These are phyloP conservation scores for Drosera spatulata DNA, from an alignment of 179 eudicot species.

Conservation along the genomic window DNA sequence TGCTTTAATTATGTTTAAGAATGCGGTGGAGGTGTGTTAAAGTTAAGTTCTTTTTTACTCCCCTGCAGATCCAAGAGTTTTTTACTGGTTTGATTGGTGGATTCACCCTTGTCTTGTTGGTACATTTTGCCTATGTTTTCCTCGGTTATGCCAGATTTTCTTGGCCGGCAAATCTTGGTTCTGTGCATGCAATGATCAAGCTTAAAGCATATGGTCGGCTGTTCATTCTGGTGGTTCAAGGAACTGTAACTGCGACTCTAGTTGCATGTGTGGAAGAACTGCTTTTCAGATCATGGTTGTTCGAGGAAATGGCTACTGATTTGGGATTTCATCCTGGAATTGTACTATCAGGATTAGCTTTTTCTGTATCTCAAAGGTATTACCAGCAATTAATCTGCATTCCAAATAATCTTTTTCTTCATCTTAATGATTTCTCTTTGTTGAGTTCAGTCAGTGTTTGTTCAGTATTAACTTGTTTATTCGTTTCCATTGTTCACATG, in stretches of 20 bases:
- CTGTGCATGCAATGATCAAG: conserved; percentile 5
- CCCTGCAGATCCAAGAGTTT: conserved; percentile 50
- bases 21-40: no score
- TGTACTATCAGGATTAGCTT: conserved; percentile 68
- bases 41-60: background rate
- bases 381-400: no score
- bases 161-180: conserved; percentile 39
- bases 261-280: conserved; percentile 77
- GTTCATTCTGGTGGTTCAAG: conserved; percentile 41
- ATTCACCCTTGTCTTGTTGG: conserved; percentile 45
- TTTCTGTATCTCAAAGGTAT: conserved; percentile 75
- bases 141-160: conserved; percentile 58
- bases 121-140: conserved; percentile 44
- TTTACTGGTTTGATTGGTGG: conserved; percentile 73
- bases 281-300: conserved; percentile 86
- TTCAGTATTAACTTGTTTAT: no score
- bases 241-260: conserved; percentile 49
- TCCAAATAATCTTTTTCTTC: no score
- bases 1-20: no score
- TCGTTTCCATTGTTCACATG: no score
- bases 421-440: no score
- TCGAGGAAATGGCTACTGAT: conserved; percentile 80
- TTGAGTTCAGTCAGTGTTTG: no score
- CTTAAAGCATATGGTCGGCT: conserved; percentile 42
- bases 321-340: conserved; percentile 73